Percentiles rank a stretch among this genome's conserved stretches.
Evolutionary conservation across 371 early-diverging fungal species (phyloP).

Genomic region (Gilbertella persicaria): DNA sequence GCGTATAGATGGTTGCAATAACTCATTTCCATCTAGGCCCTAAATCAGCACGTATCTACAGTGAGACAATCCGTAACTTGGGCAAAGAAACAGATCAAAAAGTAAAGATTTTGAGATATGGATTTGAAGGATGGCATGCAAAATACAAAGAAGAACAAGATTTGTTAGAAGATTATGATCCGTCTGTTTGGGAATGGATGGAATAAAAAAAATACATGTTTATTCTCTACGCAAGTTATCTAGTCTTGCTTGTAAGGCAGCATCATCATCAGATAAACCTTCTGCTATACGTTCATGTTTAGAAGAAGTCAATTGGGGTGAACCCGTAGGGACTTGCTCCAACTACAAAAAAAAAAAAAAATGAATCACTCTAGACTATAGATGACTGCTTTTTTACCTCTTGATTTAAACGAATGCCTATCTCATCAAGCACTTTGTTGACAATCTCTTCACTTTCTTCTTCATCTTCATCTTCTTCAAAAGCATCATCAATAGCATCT

Average conservation of each 20-base stretch:
- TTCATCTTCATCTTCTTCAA: conserved; percentile 93
- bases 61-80: conserved; percentile 50
- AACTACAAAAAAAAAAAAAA: no score
- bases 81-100: conserved; percentile 28
- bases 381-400: conserved; percentile 53
- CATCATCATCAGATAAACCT: conserved; percentile 78
- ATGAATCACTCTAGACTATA: conserved; percentile 44
- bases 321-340: no score
- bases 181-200: conserved; percentile 51
- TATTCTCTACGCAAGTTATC: conserved; percentile 88
- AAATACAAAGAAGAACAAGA: conserved; percentile 52
- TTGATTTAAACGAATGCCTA: conserved; percentile 79
- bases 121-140: conserved; percentile 73
- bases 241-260: conserved; percentile 87
- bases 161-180: conserved; percentile 67
- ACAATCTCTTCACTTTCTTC: conserved; percentile 92
- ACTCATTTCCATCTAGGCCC: conserved; percentile 51
- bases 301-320: no score
- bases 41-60: conserved; percentile 78
- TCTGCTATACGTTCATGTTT: conserved; percentile 54
- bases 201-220: conserved; percentile 8
- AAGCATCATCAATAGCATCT: conserved; percentile 95
- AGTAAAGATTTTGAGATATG: conserved; percentile 65
- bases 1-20: background rate
- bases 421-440: conserved; percentile 93